Base-by-base conservation (phyloP, 176 grass and related monocot genomes). In the Metroxylon sagu region DNA sequence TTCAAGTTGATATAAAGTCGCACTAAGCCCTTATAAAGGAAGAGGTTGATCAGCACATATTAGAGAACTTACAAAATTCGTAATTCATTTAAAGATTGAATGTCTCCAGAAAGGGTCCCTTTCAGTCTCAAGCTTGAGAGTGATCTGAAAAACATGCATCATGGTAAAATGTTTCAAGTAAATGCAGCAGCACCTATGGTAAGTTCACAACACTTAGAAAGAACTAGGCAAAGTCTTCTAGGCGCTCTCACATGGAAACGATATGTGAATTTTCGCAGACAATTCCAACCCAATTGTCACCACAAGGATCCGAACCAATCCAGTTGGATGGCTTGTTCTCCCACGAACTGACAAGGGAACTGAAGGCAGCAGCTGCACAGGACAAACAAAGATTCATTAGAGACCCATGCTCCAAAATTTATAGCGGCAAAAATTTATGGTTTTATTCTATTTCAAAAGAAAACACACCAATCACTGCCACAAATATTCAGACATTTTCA, bases 51-150 rank as follows among this genome's bases (percentile, higher is more conserved):
- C 8, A 43, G 2, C 8, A 43, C 7, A 57, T 19, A 54, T 57
- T 49, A 80, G 25, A 60, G 66, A 57, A n/a, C 79, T 62, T 80
- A 95, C 85, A 95, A 14, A 39, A 23, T 29, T 64, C 63, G 51
- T 15, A 95, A 15, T 63, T 73, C 90, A 0, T 66, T n/a, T 52
- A 95, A 50, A 61, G 27, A 65, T 6, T 81, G 64, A 57, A 95
- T 84, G 6, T 95, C 90, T 57, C 90, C 90, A 10, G 86, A 81
- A 71, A 95, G 64, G 14, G 48, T 81, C 10, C 90, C 90, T 14
- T 60, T 65, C 54, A 95, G 6, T 78, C 82, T 77, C 0, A 87
- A 50, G 56, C 80, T 95, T 63, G 86, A 77, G 1, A 90, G 74
- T 71, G 56, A 56, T 85, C 83, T 90, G 72, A 55, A 16, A 48